A percentile compares a stretch with the other conserved stretches of the same genome.
phyloP scores from a whole-genome alignment of 371 early-diverging fungal genomes.

The Syncephalastrum sp. region DNA sequence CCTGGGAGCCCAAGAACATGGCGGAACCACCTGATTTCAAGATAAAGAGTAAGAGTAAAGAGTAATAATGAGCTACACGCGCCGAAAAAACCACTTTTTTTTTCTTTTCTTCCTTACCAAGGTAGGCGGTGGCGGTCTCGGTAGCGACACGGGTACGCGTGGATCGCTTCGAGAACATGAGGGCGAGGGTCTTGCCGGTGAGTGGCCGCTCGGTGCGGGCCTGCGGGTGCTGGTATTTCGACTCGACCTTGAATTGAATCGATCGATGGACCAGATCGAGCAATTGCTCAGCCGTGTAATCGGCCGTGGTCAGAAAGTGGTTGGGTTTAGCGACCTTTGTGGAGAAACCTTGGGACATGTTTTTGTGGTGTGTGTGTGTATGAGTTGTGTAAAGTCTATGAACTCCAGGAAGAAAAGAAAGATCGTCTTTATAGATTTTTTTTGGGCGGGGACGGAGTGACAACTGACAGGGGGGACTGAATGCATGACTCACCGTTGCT shows the following conservation, averaged over 20 bases:
- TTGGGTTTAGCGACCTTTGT: slow-evolving; percentile 31
- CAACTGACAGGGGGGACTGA: no score
- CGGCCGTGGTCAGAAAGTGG: slow-evolving; percentile 50
- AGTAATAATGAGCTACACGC: not conserved
- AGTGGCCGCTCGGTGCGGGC: slow-evolving; percentile 57
- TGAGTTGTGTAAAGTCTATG: slow-evolving; percentile 1
- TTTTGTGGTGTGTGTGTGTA: no score
- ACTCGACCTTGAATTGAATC: slow-evolving; percentile 45
- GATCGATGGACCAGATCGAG: slow-evolving; percentile 43
- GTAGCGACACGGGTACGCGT: slow-evolving; percentile 96
- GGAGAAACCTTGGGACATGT: slow-evolving; percentile 15
- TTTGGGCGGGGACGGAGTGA: no score
- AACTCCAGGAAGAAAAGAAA: no score
- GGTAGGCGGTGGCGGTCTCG: slow-evolving; percentile 86
- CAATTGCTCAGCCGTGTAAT: slow-evolving; percentile 45
- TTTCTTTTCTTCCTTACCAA: slow-evolving; percentile 46
- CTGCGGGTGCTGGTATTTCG: slow-evolving; percentile 34
- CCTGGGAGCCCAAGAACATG: slow-evolving; percentile 90
- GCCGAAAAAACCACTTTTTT: not conserved
- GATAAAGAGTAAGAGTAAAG: not conserved
- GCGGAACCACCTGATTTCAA: slow-evolving; percentile 79
- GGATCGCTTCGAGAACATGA: slow-evolving; percentile 91
- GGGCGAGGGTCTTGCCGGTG: slow-evolving; percentile 74
- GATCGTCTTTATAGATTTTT: no score
- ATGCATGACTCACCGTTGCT: no score